A percentile compares a stretch with the other conserved stretches of the same genome.
These are phyloP conservation scores for Chaetomium cochliodes DNA, from an alignment of 495 filamentous ascomycete genomes.

Conservation along the genomic window DNA sequence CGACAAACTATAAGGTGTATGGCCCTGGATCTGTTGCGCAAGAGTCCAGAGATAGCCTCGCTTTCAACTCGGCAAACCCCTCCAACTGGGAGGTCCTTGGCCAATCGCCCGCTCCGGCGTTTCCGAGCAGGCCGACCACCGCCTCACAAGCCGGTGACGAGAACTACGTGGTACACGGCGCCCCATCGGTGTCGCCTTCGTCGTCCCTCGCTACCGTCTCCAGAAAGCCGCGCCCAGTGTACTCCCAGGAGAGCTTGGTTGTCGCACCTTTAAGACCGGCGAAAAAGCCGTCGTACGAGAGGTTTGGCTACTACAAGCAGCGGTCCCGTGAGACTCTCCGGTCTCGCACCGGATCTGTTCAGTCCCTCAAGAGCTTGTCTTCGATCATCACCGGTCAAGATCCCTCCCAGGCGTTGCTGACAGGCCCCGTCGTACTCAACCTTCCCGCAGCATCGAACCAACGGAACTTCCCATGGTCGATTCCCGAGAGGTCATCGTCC, in stretches of 20 bases:
- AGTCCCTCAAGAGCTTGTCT: slow-evolving; percentile 46
- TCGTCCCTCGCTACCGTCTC: slow-evolving; percentile 35
- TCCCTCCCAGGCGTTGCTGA: slow-evolving; percentile 37
- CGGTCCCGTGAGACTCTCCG: slow-evolving; percentile 50
- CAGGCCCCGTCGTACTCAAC: slow-evolving; percentile 31
- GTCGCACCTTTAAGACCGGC: slow-evolving; percentile 50
- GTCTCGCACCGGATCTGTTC: slow-evolving; percentile 48
- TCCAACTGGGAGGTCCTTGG: slow-evolving; percentile 45
- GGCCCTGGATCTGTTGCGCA: slow-evolving; percentile 36
- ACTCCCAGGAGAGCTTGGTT: slow-evolving; percentile 55
- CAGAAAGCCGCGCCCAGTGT: slow-evolving; percentile 39
- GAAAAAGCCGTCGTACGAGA: slow-evolving; percentile 48
- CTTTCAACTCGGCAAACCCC: slow-evolving; percentile 37
- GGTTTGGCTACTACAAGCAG: slow-evolving; percentile 48
- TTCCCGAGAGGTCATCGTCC: slow-evolving; percentile 22
- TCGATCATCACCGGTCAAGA: slow-evolving; percentile 49
- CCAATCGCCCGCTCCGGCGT: slow-evolving; percentile 35
- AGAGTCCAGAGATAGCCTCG: slow-evolving; percentile 41
- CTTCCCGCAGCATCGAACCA: slow-evolving; percentile 25
- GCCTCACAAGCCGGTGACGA: slow-evolving; percentile 32
- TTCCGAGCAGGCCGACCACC: slow-evolving; percentile 31
- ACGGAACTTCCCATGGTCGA: slow-evolving; percentile 34
- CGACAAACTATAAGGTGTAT: slow-evolving; percentile 55
- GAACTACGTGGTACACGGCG: slow-evolving; percentile 50
- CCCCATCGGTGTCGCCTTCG: slow-evolving; percentile 41